phyloP scores from a whole-genome alignment of 352 stramenopile species.

The Phytopythium cucurbitacearum region DNA sequence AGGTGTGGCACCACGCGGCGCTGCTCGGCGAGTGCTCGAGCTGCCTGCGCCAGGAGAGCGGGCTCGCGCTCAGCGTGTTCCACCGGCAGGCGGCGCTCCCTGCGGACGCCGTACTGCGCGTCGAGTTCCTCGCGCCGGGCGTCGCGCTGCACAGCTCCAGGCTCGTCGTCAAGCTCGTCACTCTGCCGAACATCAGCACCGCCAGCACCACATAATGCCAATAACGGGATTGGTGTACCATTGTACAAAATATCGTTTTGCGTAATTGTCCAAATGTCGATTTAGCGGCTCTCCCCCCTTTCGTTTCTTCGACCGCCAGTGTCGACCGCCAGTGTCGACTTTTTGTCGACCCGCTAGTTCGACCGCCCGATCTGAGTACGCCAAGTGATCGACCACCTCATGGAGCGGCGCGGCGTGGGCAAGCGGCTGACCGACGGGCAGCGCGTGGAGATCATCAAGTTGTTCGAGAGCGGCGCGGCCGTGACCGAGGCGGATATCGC shows the following conservation, averaged over 20 bases:
- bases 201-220: too few species aligned
- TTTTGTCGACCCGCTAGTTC: too few species aligned
- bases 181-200: too few species aligned
- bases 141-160: constrained; percentile 36
- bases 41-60: constrained; percentile 25
- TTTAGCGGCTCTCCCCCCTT: too few species aligned
- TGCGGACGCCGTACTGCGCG: constrained; percentile 21
- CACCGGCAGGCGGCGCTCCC: constrained; percentile 22
- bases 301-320: too few species aligned
- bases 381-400: not conserved
- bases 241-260: not conserved
- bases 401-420: constrained; percentile 34
- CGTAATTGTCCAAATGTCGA: not conserved
- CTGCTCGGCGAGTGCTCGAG: constrained; percentile 26
- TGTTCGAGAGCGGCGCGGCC: constrained; percentile 31
- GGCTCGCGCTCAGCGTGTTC: constrained; percentile 26
- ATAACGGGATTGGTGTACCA: too few species aligned
- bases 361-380: too few species aligned
- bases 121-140: constrained; percentile 33
- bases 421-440: constrained; percentile 44
- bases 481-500: constrained; percentile 38
- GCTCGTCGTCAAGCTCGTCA: constrained; percentile 18
- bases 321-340: too few species aligned
- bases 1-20: constrained; percentile 28
- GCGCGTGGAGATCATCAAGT: constrained; percentile 50